Conservation (phyloP, 2,329 filamentous ascomycete genomes). For the Pyricularia pennisetigena region DNA sequence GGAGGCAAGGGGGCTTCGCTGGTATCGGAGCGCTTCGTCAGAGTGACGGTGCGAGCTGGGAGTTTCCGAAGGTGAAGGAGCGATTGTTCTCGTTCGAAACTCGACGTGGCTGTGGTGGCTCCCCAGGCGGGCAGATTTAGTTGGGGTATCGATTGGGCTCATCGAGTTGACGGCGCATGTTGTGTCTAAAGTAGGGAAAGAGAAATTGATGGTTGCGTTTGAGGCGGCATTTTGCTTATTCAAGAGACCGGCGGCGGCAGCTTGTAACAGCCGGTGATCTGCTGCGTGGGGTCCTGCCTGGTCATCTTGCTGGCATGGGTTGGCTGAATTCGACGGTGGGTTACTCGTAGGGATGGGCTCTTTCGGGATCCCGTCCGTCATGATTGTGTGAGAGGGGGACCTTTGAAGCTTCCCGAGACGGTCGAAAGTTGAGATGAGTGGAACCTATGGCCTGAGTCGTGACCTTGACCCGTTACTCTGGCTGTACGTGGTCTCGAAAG, state of each 20-base stretch:
- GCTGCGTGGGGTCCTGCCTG: constrained; percentile 1
- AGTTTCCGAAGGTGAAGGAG: constrained; percentile 17
- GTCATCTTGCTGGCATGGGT: constrained; percentile 3
- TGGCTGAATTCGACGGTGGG: constrained; percentile 1
- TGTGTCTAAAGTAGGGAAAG: constrained; percentile 3
- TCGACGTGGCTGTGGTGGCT: constrained; percentile 11
- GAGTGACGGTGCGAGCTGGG: constrained; percentile 10
- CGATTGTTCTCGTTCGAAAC: constrained; percentile 18
- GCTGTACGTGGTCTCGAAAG: neutral
- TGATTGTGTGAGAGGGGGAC: constrained; percentile 1
- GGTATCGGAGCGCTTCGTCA: constrained; percentile 6
- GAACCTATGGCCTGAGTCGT: neutral
- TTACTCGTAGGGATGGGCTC: constrained; percentile 13
- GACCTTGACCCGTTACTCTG: neutral
- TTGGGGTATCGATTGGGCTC: neutral
- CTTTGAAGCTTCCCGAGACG: neutral
- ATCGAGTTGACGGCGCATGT: neutral
- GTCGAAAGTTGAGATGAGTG: neutral
- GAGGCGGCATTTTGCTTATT: constrained; percentile 5
- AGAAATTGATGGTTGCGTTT: constrained; percentile 5
- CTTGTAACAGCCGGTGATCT: constrained; percentile 3
- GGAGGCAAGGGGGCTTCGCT: constrained; percentile 6
- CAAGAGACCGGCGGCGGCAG: constrained; percentile 3
- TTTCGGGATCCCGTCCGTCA: constrained; percentile 5
- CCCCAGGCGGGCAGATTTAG: neutral